Evolutionary conservation across 768 basidiomycete genomes (phyloP), one percentile per base, ranked within the genome.

Genomic region (Terana coerulea): DNA sequence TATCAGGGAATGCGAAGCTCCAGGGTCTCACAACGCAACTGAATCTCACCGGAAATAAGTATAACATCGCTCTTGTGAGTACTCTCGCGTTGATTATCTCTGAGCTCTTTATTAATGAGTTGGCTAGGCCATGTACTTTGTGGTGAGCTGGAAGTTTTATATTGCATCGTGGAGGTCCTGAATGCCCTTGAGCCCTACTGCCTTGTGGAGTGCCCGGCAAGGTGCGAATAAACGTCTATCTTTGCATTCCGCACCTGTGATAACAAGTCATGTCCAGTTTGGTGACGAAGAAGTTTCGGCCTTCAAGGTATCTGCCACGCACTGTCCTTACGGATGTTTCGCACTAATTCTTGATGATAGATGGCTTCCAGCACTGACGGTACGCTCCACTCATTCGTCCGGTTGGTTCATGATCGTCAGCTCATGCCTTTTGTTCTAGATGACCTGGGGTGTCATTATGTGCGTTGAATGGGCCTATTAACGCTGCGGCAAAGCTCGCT

Each of bases 91-190:
- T n/a, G n/a, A n/a, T n/a, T n/a, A n/a, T n/a, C n/a, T n/a, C n/a
- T n/a, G n/a, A n/a, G n/a, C n/a, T n/a, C n/a, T n/a, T n/a, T n/a
- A n/a, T n/a, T n/a, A n/a, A n/a, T n/a, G n/a, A n/a, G n/a, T n/a
- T n/a, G n/a, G n/a, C n/a, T n/a, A n/a, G 83, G 84, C 83, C 0
- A 79, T 82, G 77, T 87, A 76, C 59, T 86, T 86, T 62, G 76
- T 87, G 33, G 84, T 85, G 59, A 49, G 81, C 40, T 33, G n/a
- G n/a, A n/a, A n/a, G n/a, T n/a, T n/a, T n/a, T n/a, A n/a, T n/a
- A n/a, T n/a, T n/a, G n/a, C n/a, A n/a, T n/a, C n/a, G n/a, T n/a
- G n/a, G n/a, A n/a, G n/a, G n/a, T n/a, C n/a, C n/a, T n/a, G n/a
- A n/a, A n/a, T n/a, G n/a, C 15, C 21, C 17, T 26, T 3, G 17